Percentiles rank a stretch among this genome's conserved stretches.
Conservation (phyloP, 1,139 yeast genomes). For the Scheffersomyces segobiensis region DNA sequence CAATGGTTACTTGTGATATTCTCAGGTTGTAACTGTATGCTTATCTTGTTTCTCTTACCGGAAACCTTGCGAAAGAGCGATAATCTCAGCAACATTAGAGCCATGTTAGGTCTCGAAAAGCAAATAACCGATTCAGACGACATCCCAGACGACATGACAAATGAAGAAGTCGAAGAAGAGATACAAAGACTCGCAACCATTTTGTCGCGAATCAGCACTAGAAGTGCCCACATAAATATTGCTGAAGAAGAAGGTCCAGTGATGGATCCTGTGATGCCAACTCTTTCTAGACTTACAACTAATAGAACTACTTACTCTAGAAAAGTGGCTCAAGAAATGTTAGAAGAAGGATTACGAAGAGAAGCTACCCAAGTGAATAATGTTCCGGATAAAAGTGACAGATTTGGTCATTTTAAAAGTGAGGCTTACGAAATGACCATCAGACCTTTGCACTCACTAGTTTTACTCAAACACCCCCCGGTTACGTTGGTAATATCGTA, state of each 20-base stretch:
- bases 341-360: slow-evolving; percentile 22
- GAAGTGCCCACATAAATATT: slow-evolving; percentile 8
- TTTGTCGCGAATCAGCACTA: slow-evolving; percentile 11
- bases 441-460: slow-evolving; percentile 52
- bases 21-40: slow-evolving; percentile 53
- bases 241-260: slow-evolving; percentile 29
- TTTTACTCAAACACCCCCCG: slow-evolving; percentile 67
- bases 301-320: slow-evolving; percentile 36
- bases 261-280: slow-evolving; percentile 41
- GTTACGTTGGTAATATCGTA: slow-evolving; percentile 64
- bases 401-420: slow-evolving; percentile 9
- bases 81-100: slow-evolving; percentile 47
- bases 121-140: slow-evolving; percentile 7
- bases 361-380: not conserved
- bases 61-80: slow-evolving; percentile 70
- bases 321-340: slow-evolving; percentile 23
- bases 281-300: slow-evolving; percentile 36
- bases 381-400: not conserved
- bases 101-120: slow-evolving; percentile 22
- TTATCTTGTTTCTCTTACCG: slow-evolving; percentile 62
- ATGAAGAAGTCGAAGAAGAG: slow-evolving; percentile 12
- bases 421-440: slow-evolving; percentile 41
- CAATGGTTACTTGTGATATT: slow-evolving; percentile 81
- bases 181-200: slow-evolving; percentile 15
- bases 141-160: slow-evolving; percentile 15